Evolutionary conservation across 2,329 filamentous ascomycete genomes (phyloP), one percentile per base, ranked within the genome.

Genomic region (Massarina eburnea): DNA sequence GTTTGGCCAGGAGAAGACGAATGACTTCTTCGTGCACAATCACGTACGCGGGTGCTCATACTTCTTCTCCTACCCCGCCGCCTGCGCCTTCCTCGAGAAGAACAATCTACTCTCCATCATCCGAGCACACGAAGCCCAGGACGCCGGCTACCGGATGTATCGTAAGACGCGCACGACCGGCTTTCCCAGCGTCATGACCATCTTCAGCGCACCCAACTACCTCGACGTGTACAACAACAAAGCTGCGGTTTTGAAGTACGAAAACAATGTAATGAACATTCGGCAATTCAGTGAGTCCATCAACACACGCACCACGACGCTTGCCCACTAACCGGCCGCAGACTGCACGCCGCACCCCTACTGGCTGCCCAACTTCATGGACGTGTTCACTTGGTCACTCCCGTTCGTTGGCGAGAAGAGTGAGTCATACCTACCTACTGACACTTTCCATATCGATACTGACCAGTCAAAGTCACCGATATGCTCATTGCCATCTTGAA

Each of bases 251-350:
- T 79, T 99, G 63, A 99, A 99, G 76, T 99, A 99, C 71, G 94
- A 99, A 76, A 99, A 99, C 75, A 99, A 99, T 67, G 94, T 99
- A 51, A 99, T 99, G 94, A 99, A 99, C 78, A 99, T 99, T 68
- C 84, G 94, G 48, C 94, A 99, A 73, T 99, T 99, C 78, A 99
- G 66, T 71, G 60, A 51, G 68, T 58, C 18, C 10, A 14, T 21
- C 33, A 35, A 19, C 3, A 14, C 33, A 9, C 34, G 12, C 18
- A 3, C 10, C 12, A 6, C 9, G 18, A 12, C n/a, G 36, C n/a
- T n/a, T 4, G 7, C 9, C 17, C 21, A 32, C 52, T 67, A 43
- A 66, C 46, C 5, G 3, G 8, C 4, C 14, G 24, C 41, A 72
- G 70, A 99, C 80, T 99, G 92, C 81, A 97, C 94, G 18, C 94